Evolutionary conservation across 23 red algal genomes (phyloP).

Genomic region (Gracilariopsis chorda): DNA sequence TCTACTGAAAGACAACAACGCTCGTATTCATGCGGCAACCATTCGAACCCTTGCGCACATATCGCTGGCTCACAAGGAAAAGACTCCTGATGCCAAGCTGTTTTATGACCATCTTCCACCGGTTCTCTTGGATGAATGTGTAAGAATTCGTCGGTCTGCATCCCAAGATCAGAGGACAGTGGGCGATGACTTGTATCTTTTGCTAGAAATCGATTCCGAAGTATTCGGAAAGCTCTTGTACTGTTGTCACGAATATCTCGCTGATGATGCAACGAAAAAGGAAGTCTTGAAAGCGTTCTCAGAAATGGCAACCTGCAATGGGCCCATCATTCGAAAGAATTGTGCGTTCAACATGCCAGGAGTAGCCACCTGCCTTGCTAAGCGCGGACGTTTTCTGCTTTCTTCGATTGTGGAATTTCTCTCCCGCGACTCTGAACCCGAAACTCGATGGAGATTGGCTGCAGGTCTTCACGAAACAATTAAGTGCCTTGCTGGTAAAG

Average conservation of each 20-base stretch:
- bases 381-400: slow-evolving; percentile 8
- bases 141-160: slow-evolving; percentile 22
- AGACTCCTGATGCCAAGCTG: slow-evolving; percentile 19
- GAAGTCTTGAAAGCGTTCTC: slow-evolving; percentile 47
- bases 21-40: slow-evolving; percentile 65
- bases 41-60: slow-evolving; percentile 58
- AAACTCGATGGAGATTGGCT: slow-evolving; percentile 71
- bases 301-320: slow-evolving; percentile 70
- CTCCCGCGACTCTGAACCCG: slow-evolving; percentile 51
- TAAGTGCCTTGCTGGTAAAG: slow-evolving; percentile 5
- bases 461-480: slow-evolving; percentile 56
- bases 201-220: slow-evolving; percentile 74
- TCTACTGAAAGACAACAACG: slow-evolving; percentile 19
- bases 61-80: slow-evolving; percentile 23
- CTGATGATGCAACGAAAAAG: slow-evolving; percentile 17
- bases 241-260: neutral
- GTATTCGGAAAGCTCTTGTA: slow-evolving; percentile 65
- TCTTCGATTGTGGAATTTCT: slow-evolving; percentile 58
- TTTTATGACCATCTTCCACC: slow-evolving; percentile 41
- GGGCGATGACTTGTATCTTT: slow-evolving; percentile 65
- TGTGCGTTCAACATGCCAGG: slow-evolving; percentile 64
- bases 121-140: slow-evolving; percentile 21
- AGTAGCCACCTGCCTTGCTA: neutral
- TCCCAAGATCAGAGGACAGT: slow-evolving; percentile 56
- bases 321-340: slow-evolving; percentile 59